A percentile compares a stretch with the other conserved stretches of the same genome.
Conservation (phyloP, 441 rosid species). For the Rhodomyrtus psidioides region DNA sequence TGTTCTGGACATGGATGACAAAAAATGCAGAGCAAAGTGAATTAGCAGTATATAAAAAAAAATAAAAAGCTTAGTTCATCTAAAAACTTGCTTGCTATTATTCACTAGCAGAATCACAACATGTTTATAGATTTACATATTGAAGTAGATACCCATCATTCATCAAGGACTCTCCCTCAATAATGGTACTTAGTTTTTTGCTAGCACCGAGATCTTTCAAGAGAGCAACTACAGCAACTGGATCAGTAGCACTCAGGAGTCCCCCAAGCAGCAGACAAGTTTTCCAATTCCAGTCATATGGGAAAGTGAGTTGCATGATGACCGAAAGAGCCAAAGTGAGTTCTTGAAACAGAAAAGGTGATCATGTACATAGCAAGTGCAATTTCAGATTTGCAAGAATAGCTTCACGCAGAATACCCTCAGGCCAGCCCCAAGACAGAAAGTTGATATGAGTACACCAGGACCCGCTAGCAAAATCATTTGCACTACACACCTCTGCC, state of each 20-base stretch:
- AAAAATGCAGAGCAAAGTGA: conserved; percentile 7
- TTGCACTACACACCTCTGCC: conserved; percentile 76
- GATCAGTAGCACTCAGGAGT: conserved; percentile 92
- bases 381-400: neutral
- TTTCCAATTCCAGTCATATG: conserved; percentile 89
- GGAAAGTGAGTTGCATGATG: conserved; percentile 62
- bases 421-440: conserved; percentile 65
- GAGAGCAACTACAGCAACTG: conserved; percentile 93
- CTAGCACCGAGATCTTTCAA: conserved; percentile 92
- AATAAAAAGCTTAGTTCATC: neutral
- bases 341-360: neutral
- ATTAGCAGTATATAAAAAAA: neutral
- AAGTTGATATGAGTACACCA: conserved; percentile 83
- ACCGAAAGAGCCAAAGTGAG: neutral
- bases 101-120: neutral
- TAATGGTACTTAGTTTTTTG: conserved; percentile 81
- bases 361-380: neutral
- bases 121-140: neutral
- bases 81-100: neutral
- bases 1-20: conserved; percentile 62
- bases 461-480: conserved; percentile 96
- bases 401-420: conserved; percentile 42
- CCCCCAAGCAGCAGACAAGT: conserved; percentile 87
- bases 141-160: conserved; percentile 70
- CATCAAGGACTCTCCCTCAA: conserved; percentile 97